Base-by-base conservation (phyloP, 768 basidiomycete genomes). In the Terana coerulea region DNA sequence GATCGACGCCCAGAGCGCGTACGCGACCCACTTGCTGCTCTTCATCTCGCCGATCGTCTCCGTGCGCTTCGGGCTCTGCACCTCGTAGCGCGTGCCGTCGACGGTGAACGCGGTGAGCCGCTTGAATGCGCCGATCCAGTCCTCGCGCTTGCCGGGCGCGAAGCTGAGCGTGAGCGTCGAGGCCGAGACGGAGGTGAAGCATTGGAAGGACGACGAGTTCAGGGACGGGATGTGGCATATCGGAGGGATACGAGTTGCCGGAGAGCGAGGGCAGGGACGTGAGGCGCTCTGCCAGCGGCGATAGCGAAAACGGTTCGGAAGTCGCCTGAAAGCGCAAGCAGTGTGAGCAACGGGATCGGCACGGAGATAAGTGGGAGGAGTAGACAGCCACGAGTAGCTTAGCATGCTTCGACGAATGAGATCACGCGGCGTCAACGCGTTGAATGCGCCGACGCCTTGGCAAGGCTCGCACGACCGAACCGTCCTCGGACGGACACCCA, bases 21-120 rank as follows among this genome's bases (percentile, higher is more conserved):
- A 95, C 0, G 90, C 85, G 39, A 95, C 78, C 94, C 94, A 98
- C 53, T 83, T 87, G 34, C 86, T 81, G 51, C 83, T 86, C 66
- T 80, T 81, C 81, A 91, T 88, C 54, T 87, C 81, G 15, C 77
- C 80, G 44, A 90, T 81, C 9, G 79, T 70, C 52, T 80, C 66
- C 60, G 61, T 77, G 50, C 66, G 72, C 56, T 72, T 71, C 24
- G 51, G 68, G 55, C 63, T 68, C 52, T 83, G 81, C 24, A 79
- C 68, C 42, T 76, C 73, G 61, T 80, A 83, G 42, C 74, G 71
- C 33, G 83, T 68, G 54, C 66, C 61, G 19, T 65, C 65, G 40
- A 64, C 59, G 31, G 64, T 52, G 48, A 73, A 64, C 8, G 44
- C 40, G 15, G 59, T 42, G 30, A 65, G 56, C 14, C 64, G 64